Conservation (phyloP, 1,284 basidiomycete species). For the Trichosporon coremiiforme region DNA sequence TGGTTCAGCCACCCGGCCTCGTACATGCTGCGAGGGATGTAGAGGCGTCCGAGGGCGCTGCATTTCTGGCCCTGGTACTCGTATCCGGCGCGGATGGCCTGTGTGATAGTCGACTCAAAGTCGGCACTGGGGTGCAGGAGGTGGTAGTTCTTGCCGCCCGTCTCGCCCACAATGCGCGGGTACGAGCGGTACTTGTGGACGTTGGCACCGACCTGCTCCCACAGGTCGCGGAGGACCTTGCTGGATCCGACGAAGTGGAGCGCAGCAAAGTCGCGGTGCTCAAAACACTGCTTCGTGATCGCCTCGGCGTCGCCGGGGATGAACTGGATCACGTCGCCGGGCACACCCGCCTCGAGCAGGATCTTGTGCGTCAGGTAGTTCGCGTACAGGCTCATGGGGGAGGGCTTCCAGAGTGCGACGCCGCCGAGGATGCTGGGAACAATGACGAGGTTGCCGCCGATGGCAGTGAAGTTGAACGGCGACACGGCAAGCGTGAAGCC, state of each 20-base stretch:
- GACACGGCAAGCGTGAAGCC: constrained; percentile 97
- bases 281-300: constrained; percentile 78
- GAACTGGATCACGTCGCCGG: constrained; percentile 94
- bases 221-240: constrained; percentile 87
- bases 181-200: constrained; percentile 82
- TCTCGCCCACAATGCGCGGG: constrained; percentile 89
- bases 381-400: constrained; percentile 90
- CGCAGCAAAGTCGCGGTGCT: constrained; percentile 77
- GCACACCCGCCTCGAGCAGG: constrained; percentile 89
- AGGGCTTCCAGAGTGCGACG: constrained; percentile 96
- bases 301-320: constrained; percentile 81
- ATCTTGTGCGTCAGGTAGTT: constrained; percentile 93
- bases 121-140: constrained; percentile 86
- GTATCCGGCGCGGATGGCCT: constrained; percentile 86
- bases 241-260: constrained; percentile 98
- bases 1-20: constrained; percentile 80
- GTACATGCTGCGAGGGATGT: constrained; percentile 88
- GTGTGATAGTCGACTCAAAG: constrained; percentile 80
- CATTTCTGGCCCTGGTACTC: constrained; percentile 99
- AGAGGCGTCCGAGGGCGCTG: constrained; percentile 86
- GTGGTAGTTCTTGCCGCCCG: constrained; percentile 92
- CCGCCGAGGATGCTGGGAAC: constrained; percentile 94
- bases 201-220: constrained; percentile 92
- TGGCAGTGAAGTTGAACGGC: constrained; percentile 98
- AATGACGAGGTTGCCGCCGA: constrained; percentile 83